Evolutionary conservation across 495 filamentous ascomycete genomes (phyloP), one percentile per base, ranked within the genome.

Genomic region (Staphylotrichum tortipilum): DNA sequence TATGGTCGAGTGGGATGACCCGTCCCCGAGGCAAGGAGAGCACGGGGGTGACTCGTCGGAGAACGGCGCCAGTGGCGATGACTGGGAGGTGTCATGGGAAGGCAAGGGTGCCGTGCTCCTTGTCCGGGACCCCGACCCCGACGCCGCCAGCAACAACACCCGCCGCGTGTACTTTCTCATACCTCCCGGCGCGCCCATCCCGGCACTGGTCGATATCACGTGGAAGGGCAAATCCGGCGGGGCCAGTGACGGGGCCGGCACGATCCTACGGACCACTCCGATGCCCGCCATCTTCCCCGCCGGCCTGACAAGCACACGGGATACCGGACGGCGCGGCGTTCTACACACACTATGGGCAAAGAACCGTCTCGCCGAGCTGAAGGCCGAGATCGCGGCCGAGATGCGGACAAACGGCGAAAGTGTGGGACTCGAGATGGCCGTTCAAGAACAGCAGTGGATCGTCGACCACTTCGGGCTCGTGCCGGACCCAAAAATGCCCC

Each of bases 311-410:
- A 71, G 76, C 2, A 79, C 78, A 0, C 74, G 78, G 6, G 74
- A 83, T 0, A 76, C 80, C 1, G 86, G 86, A 12, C 84, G 80
- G 59, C 83, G 86, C 40, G 87, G 87, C 8, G 86, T 90, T 3
- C 64, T 91, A 49, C 87, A 91, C 59, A 89, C 85, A 8, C 80
- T 85, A 45, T 94, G 86, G 84, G 88, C 81, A 19, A 85, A 86
- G 72, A 81, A 84, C 63, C 74, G 86, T 14, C 68, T 91, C 19
- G 79, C 77, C 19, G 81, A 83, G 21, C 67, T 89, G 14, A 77
- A 86, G n/a, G 69, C 73, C 24, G 86, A 94, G 67, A 88, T 91
- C 46, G 74, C 61, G 1, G 62, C 66, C 3, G 82, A 86, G 60
- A 76, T 78, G 54, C 65, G 64, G 54, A 73, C 67, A 22, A 91